Percentiles rank a stretch among this genome's conserved stretches.
phyloP scores from a whole-genome alignment of 106 monocot species.

The Phalaenopsis equestris region DNA sequence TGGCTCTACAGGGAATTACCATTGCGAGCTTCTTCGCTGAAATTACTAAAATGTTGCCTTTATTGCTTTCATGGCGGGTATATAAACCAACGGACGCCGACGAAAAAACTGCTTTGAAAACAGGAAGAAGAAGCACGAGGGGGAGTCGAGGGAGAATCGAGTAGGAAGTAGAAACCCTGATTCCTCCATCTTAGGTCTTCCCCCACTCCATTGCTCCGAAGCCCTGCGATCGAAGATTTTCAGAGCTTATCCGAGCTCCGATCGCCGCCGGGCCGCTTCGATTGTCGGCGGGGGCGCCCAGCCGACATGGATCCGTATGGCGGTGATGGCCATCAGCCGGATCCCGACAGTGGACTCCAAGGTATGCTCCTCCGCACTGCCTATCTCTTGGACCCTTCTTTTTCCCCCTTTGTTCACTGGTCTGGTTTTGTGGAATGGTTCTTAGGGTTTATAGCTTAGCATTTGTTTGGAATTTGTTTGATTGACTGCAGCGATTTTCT shows the following conservation, averaged over 20 bases:
- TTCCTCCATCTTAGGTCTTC: background rate
- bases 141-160: background rate
- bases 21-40: background rate
- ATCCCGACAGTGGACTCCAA: constrained; percentile 4
- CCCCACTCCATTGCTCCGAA: background rate
- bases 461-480: background rate
- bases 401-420: background rate
- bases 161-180: background rate
- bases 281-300: background rate
- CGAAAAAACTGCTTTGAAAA: background rate
- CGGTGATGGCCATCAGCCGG: background rate
- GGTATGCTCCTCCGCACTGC: background rate
- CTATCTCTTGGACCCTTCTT: background rate
- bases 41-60: background rate
- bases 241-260: background rate
- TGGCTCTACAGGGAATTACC: background rate
- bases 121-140: background rate
- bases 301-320: constrained; percentile 4
- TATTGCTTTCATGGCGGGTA: constrained; percentile 6
- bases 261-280: background rate
- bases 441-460: background rate
- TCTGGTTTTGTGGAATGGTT: constrained; percentile 1
- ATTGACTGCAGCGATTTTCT: background rate
- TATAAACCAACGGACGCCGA: constrained; percentile 1
- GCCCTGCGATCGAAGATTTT: background rate